Conservation (phyloP, 495 filamentous ascomycete species). For the Saxophila tyrrhenica region DNA sequence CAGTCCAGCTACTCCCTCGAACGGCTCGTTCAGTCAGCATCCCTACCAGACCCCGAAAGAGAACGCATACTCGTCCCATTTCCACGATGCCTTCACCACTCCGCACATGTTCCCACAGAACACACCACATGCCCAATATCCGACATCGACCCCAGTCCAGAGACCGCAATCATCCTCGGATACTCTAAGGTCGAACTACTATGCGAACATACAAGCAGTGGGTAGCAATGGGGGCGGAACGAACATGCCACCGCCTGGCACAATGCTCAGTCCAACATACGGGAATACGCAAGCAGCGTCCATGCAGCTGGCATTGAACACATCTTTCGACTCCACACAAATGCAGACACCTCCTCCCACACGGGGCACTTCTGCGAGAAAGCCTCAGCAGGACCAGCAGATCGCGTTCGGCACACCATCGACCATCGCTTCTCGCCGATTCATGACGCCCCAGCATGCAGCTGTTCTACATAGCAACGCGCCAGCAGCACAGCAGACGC, state of each 20-base stretch:
- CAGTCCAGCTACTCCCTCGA: constrained; percentile 30
- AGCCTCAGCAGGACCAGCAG: constrained; percentile 25
- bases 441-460: constrained; percentile 37
- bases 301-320: constrained; percentile 9
- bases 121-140: constrained; percentile 25
- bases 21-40: constrained; percentile 19
- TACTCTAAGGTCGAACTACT: constrained; percentile 11
- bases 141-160: constrained; percentile 20
- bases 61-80: constrained; percentile 24
- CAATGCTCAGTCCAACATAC: constrained; percentile 5
- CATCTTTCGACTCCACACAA: constrained; percentile 33
- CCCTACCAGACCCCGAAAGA: constrained; percentile 27
- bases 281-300: constrained; percentile 1
- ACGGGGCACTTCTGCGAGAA: constrained; percentile 39
- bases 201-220: constrained; percentile 5
- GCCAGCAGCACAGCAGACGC: constrained; percentile 18
- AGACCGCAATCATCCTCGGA: constrained; percentile 20
- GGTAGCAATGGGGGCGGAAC: constrained; percentile 1
- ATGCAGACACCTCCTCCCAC: constrained; percentile 60
- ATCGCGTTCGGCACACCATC: constrained; percentile 28
- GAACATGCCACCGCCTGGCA: constrained; percentile 31
- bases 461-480: constrained; percentile 33
- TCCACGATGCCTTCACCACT: constrained; percentile 32
- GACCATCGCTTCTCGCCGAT: constrained; percentile 29
- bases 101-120: constrained; percentile 27